Conservation (phyloP, 257 asterid genomes). For the Forsythia suspensa region DNA sequence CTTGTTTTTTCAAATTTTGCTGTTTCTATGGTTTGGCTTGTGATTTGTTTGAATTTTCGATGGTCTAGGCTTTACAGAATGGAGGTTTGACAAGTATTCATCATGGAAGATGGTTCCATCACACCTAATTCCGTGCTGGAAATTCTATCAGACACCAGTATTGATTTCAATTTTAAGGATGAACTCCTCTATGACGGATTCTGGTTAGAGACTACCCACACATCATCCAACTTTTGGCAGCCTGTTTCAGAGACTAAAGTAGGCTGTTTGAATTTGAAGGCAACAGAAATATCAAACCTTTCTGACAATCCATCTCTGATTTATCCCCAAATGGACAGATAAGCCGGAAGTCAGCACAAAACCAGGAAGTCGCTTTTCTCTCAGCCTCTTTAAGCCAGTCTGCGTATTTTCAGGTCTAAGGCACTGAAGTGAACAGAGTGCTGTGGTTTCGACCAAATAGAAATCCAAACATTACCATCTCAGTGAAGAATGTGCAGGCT, state of each 20-base stretch:
- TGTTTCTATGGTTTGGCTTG: conserved; percentile 40
- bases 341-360: conserved; percentile 22
- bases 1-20: conserved; percentile 39
- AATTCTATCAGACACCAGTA: too few relatives aligned
- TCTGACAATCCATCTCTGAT: conserved; percentile 13
- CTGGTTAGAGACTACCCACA: conserved; percentile 70
- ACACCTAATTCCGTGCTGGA: too few relatives aligned
- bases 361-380: conserved; percentile 24
- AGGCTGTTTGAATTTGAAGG: conserved; percentile 24
- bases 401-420: conserved; percentile 35
- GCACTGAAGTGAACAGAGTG: conserved; percentile 35
- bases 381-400: conserved; percentile 33
- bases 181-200: conserved; percentile 69
- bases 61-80: conserved; percentile 17
- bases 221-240: conserved; percentile 59
- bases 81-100: conserved; percentile 28
- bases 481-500: conserved; percentile 52
- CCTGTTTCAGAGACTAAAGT: conserved; percentile 33
- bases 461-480: conserved; percentile 29
- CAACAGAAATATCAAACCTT: conserved; percentile 24
- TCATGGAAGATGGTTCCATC: conserved; percentile 81
- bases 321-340: conserved; percentile 36
- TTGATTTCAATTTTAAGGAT: conserved; percentile 55
- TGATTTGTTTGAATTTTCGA: conserved; percentile 27
- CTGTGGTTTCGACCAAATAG: conserved; percentile 51